Percentiles rank a stretch among this genome's conserved stretches.
These are phyloP conservation scores for Gastrolobium bilobum DNA, from an alignment of 306 rosid genomes.

Conservation along the genomic window DNA sequence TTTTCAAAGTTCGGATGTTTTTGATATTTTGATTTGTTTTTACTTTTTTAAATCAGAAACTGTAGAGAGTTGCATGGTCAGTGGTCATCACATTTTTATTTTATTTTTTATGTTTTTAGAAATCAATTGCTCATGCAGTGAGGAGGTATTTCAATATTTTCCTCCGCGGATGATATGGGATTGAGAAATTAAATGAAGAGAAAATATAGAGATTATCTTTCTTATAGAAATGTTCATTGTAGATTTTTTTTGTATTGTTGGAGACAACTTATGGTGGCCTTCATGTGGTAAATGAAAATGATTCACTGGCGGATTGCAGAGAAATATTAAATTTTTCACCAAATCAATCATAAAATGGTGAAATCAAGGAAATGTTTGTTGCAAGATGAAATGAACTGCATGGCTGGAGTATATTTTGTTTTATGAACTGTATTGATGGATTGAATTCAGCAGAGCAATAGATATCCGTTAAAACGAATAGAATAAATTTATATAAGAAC, in stretches of 20 bases:
- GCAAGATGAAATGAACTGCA: not conserved
- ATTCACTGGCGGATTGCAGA: no score
- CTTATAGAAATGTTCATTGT: not conserved
- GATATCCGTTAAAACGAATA: not conserved
- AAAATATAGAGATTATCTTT: slow-evolving; percentile 3
- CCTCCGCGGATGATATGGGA: not conserved
- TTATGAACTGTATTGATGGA: not conserved
- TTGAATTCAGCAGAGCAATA: slow-evolving; percentile 8
- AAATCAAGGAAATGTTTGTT: slow-evolving; percentile 12
- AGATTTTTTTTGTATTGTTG: slow-evolving; percentile 6
- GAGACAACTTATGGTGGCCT: not conserved
- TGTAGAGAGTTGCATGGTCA: slow-evolving; percentile 17
- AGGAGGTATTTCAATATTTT: not conserved
- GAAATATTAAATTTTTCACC: not conserved
- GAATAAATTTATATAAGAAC: not conserved
- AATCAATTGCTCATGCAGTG: not conserved
- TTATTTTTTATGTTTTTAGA: no score
- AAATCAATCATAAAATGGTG: not conserved
- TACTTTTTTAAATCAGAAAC: slow-evolving; percentile 7
- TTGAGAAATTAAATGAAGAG: slow-evolving; percentile 8
- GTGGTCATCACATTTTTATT: not conserved
- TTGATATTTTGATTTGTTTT: slow-evolving; percentile 27
- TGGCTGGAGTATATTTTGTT: not conserved
- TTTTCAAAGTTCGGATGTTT: slow-evolving; percentile 31
- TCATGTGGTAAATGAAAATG: slow-evolving; percentile 12